A percentile compares a stretch with the other conserved stretches of the same genome.
Conservation (phyloP, 2,329 filamentous ascomycete genomes). For the Beauveria asiatica region DNA sequence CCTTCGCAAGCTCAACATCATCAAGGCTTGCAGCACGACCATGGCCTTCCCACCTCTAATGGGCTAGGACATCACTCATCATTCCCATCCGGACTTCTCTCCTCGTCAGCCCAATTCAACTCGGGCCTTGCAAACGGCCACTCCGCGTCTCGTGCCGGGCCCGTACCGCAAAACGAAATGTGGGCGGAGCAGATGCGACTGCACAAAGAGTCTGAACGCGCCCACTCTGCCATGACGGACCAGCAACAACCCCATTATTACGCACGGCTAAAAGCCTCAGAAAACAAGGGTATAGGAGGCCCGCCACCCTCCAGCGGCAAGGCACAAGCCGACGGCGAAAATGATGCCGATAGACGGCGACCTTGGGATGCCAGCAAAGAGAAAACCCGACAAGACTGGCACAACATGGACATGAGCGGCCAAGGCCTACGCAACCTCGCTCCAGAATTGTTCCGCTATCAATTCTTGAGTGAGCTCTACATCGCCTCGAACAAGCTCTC, state of each 20-base stretch:
- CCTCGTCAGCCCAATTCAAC: slow-evolving; percentile 54
- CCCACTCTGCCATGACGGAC: slow-evolving; percentile 61
- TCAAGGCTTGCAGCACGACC: slow-evolving; percentile 50
- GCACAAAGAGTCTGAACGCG: slow-evolving; percentile 67
- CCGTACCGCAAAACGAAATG: slow-evolving; percentile 54
- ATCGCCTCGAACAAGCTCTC: slow-evolving; percentile 88
- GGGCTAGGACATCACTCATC: slow-evolving; percentile 37
- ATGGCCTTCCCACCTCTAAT: slow-evolving; percentile 45
- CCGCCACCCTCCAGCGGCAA: slow-evolving; percentile 42
- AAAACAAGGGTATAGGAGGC: slow-evolving; percentile 58
- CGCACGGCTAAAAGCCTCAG: slow-evolving; percentile 59
- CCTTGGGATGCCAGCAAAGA: slow-evolving; percentile 59
- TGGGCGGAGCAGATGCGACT: slow-evolving; percentile 84
- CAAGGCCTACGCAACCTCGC: slow-evolving; percentile 83
- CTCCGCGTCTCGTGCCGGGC: slow-evolving; percentile 37
- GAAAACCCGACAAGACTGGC: slow-evolving; percentile 73
- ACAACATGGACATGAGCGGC: slow-evolving; percentile 90
- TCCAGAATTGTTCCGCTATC: slow-evolving; percentile 72
- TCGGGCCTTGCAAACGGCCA: slow-evolving; percentile 51
- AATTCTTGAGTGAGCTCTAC: slow-evolving; percentile 85
- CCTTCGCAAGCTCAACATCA: slow-evolving; percentile 59
- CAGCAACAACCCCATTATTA: slow-evolving; percentile 62
- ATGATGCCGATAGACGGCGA: slow-evolving; percentile 50
- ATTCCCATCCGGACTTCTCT: slow-evolving; percentile 38
- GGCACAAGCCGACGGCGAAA: slow-evolving; percentile 40